Base-by-base conservation (phyloP, 2,329 filamentous ascomycete genomes). In the Colletotrichum phormii region DNA sequence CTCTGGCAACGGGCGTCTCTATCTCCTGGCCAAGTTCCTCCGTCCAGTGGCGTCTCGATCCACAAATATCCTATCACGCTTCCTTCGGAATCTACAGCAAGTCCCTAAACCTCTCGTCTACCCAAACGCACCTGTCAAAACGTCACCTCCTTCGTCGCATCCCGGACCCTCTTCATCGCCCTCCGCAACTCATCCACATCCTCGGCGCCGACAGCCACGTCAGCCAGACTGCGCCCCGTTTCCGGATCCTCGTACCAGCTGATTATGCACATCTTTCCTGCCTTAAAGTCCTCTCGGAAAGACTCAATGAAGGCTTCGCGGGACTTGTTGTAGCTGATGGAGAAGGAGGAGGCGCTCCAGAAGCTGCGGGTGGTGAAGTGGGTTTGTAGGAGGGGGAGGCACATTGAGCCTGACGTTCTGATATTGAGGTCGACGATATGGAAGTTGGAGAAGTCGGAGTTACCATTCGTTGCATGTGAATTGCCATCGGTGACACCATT, bases 361-460 rank as follows among this genome's bases (percentile, higher is more conserved):
- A 82, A 64, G 0, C 77, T 77, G 7, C 78, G 73, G 12, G 72
- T 74, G 1, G 73, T 78, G 60, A 82, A 82, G 61, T 80, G 78
- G 3, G 71, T 74, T n/a, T 68, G 68, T 54, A 82, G 64, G 58
- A 82, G 64, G 13, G 80, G 79, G 29, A 82, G 64, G 33, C 75
- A 77, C n/a, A 80, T 65, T 0, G 78, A 80, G 3, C 79, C 81
- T 18, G 79, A 80, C 7, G 79, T 81, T 11, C 80, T 75, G n/a
- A 80, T 77, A 58, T 82, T 82, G 62, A 82, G 75, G 33, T 81
- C 80, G 24, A 81, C 80, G n/a, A 81, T 75, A 22, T 80, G 75
- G 33, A 76, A 76, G 26, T 64, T 55, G n/a, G 68, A 29, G 6
- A 76, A 70, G 7, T 72, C 68, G 4, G 29, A 3, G 15, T 6